Percentiles rank a stretch among this genome's conserved stretches.
Conservation (phyloP, 306 rosid species). For the Alnus glutinosa region DNA sequence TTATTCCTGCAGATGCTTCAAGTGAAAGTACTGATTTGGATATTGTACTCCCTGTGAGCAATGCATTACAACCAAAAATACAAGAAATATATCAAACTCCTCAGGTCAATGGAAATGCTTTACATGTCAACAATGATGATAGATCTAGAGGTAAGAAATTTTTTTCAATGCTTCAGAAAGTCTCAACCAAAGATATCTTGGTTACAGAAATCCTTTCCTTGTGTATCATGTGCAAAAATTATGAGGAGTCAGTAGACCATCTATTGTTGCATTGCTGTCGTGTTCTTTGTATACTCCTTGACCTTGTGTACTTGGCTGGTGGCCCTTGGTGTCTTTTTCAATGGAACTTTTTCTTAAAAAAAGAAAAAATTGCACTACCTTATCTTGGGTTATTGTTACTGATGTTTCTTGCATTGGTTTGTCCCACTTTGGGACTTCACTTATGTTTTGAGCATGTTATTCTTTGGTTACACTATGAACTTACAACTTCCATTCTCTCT, state of each 20-base stretch:
- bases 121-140: constrained; percentile 18
- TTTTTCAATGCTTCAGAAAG: constrained; percentile 7
- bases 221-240: not conserved
- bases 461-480: constrained; percentile 12
- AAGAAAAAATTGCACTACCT: not conserved
- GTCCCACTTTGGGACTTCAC: not conserved
- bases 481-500: constrained; percentile 20
- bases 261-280: not conserved
- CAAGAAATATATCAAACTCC: constrained; percentile 34
- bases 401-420: constrained; percentile 1
- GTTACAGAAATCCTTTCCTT: constrained; percentile 19
- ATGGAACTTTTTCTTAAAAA: not conserved
- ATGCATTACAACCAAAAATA: constrained; percentile 22
- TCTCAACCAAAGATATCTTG: constrained; percentile 10
- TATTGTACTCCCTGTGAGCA: not conserved
- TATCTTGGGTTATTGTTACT: not conserved
- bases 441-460: not conserved
- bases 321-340: not conserved
- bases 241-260: not conserved
- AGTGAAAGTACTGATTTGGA: constrained; percentile 18
- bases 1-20: constrained; percentile 37
- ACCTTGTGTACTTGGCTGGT: constrained; percentile 4
- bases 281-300: not conserved
- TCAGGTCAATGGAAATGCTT: constrained; percentile 19
- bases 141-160: constrained; percentile 33